Percentiles rank a stretch among this genome's conserved stretches.
Evolutionary conservation across 108 stramenopile species (phyloP).

Genomic region (Fistulifera pelliculosa): DNA sequence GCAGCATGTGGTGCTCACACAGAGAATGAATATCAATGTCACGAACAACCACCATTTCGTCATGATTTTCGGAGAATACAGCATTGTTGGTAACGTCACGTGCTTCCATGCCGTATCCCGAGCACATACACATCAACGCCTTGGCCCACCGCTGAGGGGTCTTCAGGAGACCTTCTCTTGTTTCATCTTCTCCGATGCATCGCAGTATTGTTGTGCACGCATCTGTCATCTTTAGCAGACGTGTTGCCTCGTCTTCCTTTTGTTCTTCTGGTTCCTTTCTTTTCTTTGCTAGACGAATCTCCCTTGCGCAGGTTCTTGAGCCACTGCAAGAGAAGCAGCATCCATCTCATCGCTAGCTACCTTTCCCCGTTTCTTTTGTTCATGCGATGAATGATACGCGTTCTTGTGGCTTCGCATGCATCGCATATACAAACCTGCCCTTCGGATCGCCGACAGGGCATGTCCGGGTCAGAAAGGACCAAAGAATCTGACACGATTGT

Average conservation of each 20-base stretch:
- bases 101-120: slow-evolving; percentile 76
- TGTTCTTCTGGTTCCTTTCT: background rate
- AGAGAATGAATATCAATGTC: slow-evolving; percentile 94
- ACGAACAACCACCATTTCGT: slow-evolving; percentile 95
- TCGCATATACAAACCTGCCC: slow-evolving; percentile 36
- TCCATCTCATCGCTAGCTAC: slow-evolving; percentile 12
- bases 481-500: slow-evolving; percentile 8
- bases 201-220: slow-evolving; percentile 87
- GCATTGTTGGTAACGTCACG: slow-evolving; percentile 83
- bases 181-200: slow-evolving; percentile 95
- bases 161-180: slow-evolving; percentile 85
- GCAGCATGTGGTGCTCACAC: slow-evolving; percentile 99
- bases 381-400: slow-evolving; percentile 16
- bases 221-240: slow-evolving; percentile 64
- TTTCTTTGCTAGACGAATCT: background rate
- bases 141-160: slow-evolving; percentile 95
- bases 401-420: slow-evolving; percentile 33
- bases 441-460: slow-evolving; percentile 8
- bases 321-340: slow-evolving; percentile 2
- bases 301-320: background rate
- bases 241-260: slow-evolving; percentile 1
- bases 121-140: slow-evolving; percentile 87
- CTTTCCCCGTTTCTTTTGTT: slow-evolving; percentile 5
- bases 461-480: slow-evolving; percentile 20
- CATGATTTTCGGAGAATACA: slow-evolving; percentile 85